Percentiles rank a stretch among this genome's conserved stretches.
phyloP scores from a whole-genome alignment of 2,329 filamentous ascomycete species.

The Aspergillus awamori region DNA sequence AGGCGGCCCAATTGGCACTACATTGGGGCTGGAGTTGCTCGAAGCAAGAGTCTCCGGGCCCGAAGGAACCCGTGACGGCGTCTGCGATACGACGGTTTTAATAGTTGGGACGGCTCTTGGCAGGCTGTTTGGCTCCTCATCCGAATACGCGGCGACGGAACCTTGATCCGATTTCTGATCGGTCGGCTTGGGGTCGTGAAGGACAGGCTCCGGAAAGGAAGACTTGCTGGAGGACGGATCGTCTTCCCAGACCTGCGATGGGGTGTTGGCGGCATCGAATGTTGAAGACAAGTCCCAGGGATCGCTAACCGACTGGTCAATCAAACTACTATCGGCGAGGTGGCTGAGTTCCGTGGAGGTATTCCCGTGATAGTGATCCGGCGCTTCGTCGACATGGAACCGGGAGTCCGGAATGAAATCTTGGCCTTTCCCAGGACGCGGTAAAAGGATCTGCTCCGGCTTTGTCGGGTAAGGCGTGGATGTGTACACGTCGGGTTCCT shows the following conservation, averaged over 20 bases:
- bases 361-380: conserved; percentile 32
- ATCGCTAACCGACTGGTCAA: conserved; percentile 32
- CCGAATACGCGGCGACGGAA: conserved; percentile 33
- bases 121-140: conserved; percentile 38
- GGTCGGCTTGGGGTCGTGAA: conserved; percentile 26
- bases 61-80: conserved; percentile 31
- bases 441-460: conserved; percentile 49
- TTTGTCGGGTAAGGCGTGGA: conserved; percentile 52
- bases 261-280: conserved; percentile 39
- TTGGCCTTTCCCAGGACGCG: conserved; percentile 44
- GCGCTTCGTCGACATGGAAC: conserved; percentile 36
- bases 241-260: conserved; percentile 44
- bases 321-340: conserved; percentile 29
- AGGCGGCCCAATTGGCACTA: conserved; percentile 41
- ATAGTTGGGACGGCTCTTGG: conserved; percentile 41
- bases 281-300: conserved; percentile 43
- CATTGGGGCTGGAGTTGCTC: conserved; percentile 45
- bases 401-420: conserved; percentile 35
- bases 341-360: conserved; percentile 34
- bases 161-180: conserved; percentile 25
- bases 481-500: conserved; percentile 44
- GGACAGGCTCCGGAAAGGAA: conserved; percentile 34
- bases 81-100: conserved; percentile 39
- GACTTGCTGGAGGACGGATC: conserved; percentile 43
- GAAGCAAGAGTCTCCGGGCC: conserved; percentile 28